Conservation (phyloP, 2,329 filamentous ascomycete genomes). For the Ophiostoma fasciatum region DNA sequence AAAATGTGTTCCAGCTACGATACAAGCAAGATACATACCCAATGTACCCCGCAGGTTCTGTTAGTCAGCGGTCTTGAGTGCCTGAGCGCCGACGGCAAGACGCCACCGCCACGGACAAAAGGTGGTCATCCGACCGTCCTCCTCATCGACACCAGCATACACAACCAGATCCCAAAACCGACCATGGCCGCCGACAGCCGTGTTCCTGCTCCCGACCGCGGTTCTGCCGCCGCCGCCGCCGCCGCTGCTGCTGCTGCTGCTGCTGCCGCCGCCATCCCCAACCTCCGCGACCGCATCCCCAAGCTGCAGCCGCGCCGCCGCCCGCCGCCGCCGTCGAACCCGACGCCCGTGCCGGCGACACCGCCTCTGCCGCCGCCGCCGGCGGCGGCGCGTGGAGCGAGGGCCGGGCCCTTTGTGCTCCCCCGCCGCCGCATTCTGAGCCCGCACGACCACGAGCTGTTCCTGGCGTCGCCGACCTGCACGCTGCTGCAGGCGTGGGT, state of each 20-base stretch:
- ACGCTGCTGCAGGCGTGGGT: conserved; percentile 68
- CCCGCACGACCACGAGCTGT: conserved; percentile 62
- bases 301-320: conserved; percentile 52
- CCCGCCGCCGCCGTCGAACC: conserved; percentile 34
- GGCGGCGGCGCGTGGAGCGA: conserved; percentile 31
- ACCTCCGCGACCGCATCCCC: conserved; percentile 44
- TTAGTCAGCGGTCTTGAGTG: too few relatives aligned
- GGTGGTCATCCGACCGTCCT: too few relatives aligned
- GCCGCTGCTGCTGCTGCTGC: conserved; percentile 3
- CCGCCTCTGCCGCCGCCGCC: conserved; percentile 54
- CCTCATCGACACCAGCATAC: too few relatives aligned
- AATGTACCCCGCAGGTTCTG: too few relatives aligned
- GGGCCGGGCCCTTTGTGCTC: conserved; percentile 34
- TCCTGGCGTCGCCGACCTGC: conserved; percentile 63
- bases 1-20: too few relatives aligned
- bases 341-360: conserved; percentile 56
- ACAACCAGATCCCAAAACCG: too few relatives aligned
- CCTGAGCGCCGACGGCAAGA: too few relatives aligned
- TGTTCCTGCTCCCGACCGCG: too few relatives aligned
- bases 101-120: too few relatives aligned
- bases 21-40: too few relatives aligned
- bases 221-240: conserved; percentile 1
- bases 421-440: conserved; percentile 75
- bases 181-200: too few relatives aligned
- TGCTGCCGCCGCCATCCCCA: conserved; percentile 21